A percentile compares a stretch with the other conserved stretches of the same genome.
These are phyloP conservation scores for Amaranthus tricolor DNA, from an alignment of 179 eudicot species.

Conservation along the genomic window DNA sequence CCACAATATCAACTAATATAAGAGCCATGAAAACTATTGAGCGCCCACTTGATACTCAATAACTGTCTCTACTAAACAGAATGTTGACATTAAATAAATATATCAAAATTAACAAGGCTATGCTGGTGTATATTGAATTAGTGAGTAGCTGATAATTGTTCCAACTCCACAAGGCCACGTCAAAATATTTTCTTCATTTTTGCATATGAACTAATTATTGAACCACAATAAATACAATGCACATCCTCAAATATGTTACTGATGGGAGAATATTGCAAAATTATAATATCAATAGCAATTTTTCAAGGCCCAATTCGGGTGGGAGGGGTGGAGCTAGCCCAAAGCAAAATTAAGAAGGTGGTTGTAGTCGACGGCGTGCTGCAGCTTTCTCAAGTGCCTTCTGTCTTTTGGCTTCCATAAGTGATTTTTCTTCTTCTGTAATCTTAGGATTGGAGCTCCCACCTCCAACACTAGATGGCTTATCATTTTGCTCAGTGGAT, in stretches of 20 bases:
- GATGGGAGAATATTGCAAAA: no score
- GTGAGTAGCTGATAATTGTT: background rate
- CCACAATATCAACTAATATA: no score
- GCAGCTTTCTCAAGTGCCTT: conserved; percentile 80
- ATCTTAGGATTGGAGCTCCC: conserved; percentile 27
- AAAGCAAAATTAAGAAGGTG: conserved; percentile 31
- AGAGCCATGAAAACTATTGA: no score
- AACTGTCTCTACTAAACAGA: background rate
- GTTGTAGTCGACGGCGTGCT: conserved; percentile 42
- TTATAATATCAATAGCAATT: no score
- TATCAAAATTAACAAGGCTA: background rate
- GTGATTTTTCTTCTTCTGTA: conserved; percentile 69
- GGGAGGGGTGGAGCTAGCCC: background rate
- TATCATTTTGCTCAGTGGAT: conserved; percentile 23
- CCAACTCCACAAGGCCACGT: background rate
- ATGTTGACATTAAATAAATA: background rate
- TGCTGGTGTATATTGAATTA: background rate
- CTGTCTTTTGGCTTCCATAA: conserved; percentile 79
- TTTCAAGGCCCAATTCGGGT: no score
- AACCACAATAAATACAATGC: background rate
- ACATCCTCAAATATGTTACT: background rate
- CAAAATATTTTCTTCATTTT: no score
- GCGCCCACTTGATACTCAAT: no score
- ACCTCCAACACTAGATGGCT: conserved; percentile 19
- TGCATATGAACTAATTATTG: background rate